Conservation (phyloP, 805 yeast genomes). For the Metschnikowia henanensis region DNA sequence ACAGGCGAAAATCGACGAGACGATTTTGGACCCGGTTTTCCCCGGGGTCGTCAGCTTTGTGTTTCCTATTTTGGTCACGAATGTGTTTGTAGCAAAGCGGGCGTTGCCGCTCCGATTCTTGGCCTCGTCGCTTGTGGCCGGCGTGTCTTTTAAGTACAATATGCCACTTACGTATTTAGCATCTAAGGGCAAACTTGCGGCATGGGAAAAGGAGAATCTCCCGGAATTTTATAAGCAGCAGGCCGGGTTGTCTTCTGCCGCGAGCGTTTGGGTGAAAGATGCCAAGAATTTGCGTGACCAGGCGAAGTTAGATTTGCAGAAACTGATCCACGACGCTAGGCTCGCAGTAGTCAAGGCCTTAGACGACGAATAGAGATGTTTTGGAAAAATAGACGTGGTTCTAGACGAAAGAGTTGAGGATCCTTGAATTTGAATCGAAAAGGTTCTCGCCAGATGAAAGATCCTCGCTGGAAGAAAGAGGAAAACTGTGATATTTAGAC, state of each 20-base stretch:
- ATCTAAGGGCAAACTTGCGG: constrained; percentile 18
- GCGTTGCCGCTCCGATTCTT: constrained; percentile 50
- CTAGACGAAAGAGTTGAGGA: not conserved
- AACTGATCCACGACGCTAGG: constrained; percentile 19
- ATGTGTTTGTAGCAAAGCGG: constrained; percentile 50
- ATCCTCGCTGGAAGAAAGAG: too few relatives aligned
- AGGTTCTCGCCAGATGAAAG: too few relatives aligned
- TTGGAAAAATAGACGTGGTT: not conserved
- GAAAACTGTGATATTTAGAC: too few relatives aligned
- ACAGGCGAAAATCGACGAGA: constrained; percentile 27
- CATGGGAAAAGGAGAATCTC: constrained; percentile 27
- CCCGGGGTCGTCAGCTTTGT: constrained; percentile 56
- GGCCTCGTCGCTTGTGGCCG: constrained; percentile 52
- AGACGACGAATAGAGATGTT: constrained; percentile 11
- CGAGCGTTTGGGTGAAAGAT: constrained; percentile 13
- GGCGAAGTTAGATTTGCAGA: constrained; percentile 17
- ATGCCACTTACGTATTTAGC: constrained; percentile 42
- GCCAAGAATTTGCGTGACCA: constrained; percentile 10
- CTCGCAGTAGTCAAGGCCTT: constrained; percentile 10
- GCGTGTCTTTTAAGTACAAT: constrained; percentile 40
- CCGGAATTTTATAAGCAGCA: constrained; percentile 36
- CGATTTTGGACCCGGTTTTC: constrained; percentile 52
- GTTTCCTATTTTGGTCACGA: constrained; percentile 56
- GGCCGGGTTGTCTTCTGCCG: constrained; percentile 16
- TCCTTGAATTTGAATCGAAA: too few relatives aligned